Percentiles rank a stretch among this genome's conserved stretches.
These are phyloP conservation scores for Hysterangium stoloniferum DNA, from an alignment of 768 basidiomycete genomes.

Conservation along the genomic window DNA sequence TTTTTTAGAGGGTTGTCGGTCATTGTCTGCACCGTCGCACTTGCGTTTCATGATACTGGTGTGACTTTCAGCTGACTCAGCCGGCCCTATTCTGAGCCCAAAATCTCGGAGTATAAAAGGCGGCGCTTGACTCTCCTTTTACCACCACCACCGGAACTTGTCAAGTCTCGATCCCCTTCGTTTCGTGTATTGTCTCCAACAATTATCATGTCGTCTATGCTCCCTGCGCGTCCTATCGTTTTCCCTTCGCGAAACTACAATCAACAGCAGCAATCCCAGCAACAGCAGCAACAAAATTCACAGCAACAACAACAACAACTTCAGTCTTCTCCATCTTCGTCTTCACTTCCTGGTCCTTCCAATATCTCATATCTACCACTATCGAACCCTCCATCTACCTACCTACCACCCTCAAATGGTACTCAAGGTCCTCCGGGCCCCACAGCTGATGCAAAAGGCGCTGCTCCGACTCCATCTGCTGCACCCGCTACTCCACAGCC, in stretches of 20 bases:
- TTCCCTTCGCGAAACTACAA: slow-evolving; percentile 10
- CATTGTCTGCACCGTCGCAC: no score
- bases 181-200: no score
- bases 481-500: slow-evolving; percentile 63
- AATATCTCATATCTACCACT: background rate
- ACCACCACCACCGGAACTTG: no score
- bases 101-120: no score
- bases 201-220: slow-evolving; percentile 5
- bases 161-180: no score
- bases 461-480: slow-evolving; percentile 35
- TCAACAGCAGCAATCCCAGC: slow-evolving; percentile 1
- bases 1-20: no score
- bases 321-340: background rate
- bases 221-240: slow-evolving; percentile 11
- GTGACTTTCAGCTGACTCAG: no score
- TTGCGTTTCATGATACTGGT: no score
- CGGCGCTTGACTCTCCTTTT: no score
- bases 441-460: background rate
- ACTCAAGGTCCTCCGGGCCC: background rate
- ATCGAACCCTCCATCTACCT: background rate
- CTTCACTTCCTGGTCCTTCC: slow-evolving; percentile 3
- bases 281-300: background rate
- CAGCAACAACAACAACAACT: slow-evolving; percentile 2
- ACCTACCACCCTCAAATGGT: background rate
- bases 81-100: no score